Evolutionary conservation across 2,329 filamentous ascomycete genomes (phyloP).

Genomic region (Trichoderma polysporum): DNA sequence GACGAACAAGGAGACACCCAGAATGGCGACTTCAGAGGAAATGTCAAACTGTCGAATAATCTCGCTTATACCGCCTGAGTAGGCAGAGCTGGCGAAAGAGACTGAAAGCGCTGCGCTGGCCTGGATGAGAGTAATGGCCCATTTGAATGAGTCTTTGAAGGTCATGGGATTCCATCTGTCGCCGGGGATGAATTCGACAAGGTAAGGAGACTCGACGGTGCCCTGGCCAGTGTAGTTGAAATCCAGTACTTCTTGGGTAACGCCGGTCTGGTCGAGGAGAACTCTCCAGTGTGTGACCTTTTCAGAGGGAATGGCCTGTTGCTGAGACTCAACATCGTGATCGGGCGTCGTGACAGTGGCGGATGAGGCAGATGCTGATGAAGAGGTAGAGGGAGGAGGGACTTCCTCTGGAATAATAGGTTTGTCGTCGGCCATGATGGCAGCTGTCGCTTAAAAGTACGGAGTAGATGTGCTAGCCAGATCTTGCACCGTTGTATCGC

Average conservation of each 20-base stretch:
- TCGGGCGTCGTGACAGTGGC: constrained; percentile 35
- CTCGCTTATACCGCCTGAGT: constrained; percentile 55
- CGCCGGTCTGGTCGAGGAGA: constrained; percentile 56
- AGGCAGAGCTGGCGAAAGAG: constrained; percentile 68
- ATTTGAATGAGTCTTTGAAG: constrained; percentile 59
- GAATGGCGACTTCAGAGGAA: constrained; percentile 52
- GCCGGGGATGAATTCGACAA: constrained; percentile 65
- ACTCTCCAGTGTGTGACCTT: constrained; percentile 50
- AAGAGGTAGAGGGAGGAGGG: constrained; percentile 10
- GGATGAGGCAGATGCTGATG: constrained; percentile 27
- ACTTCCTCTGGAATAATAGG: not conserved
- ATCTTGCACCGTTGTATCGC: not conserved
- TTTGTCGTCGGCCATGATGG: constrained; percentile 16
- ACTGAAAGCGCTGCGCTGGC: constrained; percentile 68
- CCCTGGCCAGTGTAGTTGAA: constrained; percentile 60
- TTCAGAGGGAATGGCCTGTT: constrained; percentile 25
- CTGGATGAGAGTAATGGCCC: constrained; percentile 62
- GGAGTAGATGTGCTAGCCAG: not conserved
- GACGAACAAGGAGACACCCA: constrained; percentile 65
- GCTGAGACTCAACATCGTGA: constrained; percentile 45
- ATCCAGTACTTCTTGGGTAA: constrained; percentile 57
- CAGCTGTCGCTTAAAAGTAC: not conserved
- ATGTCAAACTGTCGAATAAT: constrained; percentile 57
- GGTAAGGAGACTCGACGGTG: constrained; percentile 65
- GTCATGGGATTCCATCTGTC: constrained; percentile 68